Evolutionary conservation across 2,329 filamentous ascomycete species (phyloP), one percentile per base, ranked within the genome.

Genomic region (Colletotrichum zoysiae): DNA sequence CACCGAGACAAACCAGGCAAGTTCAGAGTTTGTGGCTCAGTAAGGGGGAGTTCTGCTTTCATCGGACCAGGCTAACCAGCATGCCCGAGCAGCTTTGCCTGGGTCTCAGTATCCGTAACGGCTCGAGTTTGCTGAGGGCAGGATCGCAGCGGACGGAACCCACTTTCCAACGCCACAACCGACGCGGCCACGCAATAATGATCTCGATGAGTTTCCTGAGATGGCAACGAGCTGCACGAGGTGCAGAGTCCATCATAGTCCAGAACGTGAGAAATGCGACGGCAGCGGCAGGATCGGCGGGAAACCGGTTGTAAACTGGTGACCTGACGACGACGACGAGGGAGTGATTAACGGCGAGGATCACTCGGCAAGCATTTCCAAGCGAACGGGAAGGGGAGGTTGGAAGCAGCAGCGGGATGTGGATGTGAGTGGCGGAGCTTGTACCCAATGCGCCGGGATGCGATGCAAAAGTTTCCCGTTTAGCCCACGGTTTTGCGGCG

Each of bases 81-180:
- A 69, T 56, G 65, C 65, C 70, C 59, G 51, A 33, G 58, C 53
- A 63, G 58, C 69, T 71, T 70, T 50, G 62, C n/a, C 65, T 59
- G n/a, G 59, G 33, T 60, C 58, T 65, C 60, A 56, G 55, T 60
- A 33, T 65, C 60, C 50, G 55, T 60, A 33, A 65, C 70, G 65
- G 70, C 60, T 70, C 66, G 55, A 65, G 65, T 72, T 16, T 55
- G 33, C 7, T 33, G n/a, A 38, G 46, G 65, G 48, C 48, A 55
- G 38, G 51, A 48, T 44, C 20, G 46, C 61, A 35, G 61, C 35
- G 20, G 20, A 40, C 35, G 20, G 20, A 40, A 20, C 20, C 12
- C n/a, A 16, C 46, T 9, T 33, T 9, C 5, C 33, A 53, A 53
- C 60, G 48, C 60, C 60, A 51, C 60, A 63, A 53, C 35, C 60